A percentile compares a stretch with the other conserved stretches of the same genome.
Evolutionary conservation across 176 grass and related monocot genomes (phyloP).

Genomic region (Typha latifolia): DNA sequence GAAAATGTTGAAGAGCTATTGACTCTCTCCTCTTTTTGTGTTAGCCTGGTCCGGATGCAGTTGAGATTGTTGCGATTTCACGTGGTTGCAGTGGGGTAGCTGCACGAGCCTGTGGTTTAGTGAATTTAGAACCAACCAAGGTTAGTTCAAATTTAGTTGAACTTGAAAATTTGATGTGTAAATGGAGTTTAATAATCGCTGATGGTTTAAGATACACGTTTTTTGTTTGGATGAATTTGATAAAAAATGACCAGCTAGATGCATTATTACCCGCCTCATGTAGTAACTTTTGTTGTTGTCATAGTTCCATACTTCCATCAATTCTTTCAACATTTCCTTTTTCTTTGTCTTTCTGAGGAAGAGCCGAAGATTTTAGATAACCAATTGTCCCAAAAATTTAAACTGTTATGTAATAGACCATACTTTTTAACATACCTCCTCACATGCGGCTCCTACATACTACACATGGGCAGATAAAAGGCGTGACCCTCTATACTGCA

Average conservation of each 20-base stretch:
- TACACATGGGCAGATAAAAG: too few species aligned
- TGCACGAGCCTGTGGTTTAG: conserved; percentile 96
- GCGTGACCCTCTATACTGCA: too few species aligned
- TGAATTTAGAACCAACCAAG: conserved; percentile 93
- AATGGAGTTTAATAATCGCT: not conserved
- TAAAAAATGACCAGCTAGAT: not conserved
- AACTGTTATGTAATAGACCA: too few species aligned
- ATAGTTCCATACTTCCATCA: not conserved
- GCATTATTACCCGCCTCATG: not conserved
- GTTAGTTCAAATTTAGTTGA: conserved; percentile 16
- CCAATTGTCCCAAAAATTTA: too few species aligned
- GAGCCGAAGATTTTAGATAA: not conserved
- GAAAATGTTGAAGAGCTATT: not conserved
- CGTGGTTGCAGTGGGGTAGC: conserved; percentile 86
- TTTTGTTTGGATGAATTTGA: not conserved
- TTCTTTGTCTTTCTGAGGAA: not conserved
- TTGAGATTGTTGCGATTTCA: conserved; percentile 96
- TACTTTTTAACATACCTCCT: too few species aligned
- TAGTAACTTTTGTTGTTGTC: not conserved
- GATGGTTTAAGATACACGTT: not conserved
- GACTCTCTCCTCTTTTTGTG: conserved; percentile 2
- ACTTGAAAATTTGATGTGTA: not conserved
- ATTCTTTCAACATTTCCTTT: not conserved
- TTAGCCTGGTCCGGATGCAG: conserved; percentile 99
- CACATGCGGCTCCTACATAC: too few species aligned